phyloP scores from a whole-genome alignment of 1,284 basidiomycete species.

The Malassezia sympodialis region DNA sequence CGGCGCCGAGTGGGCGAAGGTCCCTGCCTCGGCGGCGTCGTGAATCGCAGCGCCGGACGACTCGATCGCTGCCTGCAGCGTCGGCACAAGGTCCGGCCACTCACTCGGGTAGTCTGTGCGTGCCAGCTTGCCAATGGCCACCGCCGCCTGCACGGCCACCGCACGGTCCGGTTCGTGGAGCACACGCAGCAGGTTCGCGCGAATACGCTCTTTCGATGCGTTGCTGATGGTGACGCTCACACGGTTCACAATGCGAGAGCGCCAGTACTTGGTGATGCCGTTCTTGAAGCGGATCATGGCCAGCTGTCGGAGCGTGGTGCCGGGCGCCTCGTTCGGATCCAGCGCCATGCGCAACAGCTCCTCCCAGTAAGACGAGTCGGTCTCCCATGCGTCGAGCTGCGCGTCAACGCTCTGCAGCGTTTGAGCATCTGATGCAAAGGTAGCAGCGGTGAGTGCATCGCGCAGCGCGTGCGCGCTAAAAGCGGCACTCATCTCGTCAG shows the following conservation, averaged over 20 bases:
- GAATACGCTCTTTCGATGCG: constrained; percentile 32
- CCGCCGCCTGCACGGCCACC: constrained; percentile 37
- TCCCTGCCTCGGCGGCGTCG: constrained; percentile 17
- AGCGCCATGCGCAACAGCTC: constrained; percentile 37
- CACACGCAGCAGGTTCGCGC: constrained; percentile 27
- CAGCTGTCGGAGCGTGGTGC: constrained; percentile 21
- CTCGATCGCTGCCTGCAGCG: constrained; percentile 31
- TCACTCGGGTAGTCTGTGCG: constrained; percentile 39
- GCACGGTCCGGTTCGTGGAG: constrained; percentile 36
- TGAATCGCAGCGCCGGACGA: background rate
- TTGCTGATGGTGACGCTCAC: constrained; percentile 30
- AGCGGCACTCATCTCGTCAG: background rate
- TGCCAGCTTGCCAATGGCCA: constrained; percentile 38
- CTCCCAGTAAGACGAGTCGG: constrained; percentile 29
- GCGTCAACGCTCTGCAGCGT: constrained; percentile 14
- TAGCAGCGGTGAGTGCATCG: constrained; percentile 1
- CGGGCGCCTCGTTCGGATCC: constrained; percentile 6
- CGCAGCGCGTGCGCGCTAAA: constrained; percentile 3
- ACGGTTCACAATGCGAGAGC: constrained; percentile 31
- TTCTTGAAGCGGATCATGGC: constrained; percentile 48
- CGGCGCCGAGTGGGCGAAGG: constrained; percentile 19
- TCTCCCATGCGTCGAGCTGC: constrained; percentile 35
- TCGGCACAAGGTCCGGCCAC: constrained; percentile 39
- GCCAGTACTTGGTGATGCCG: constrained; percentile 43
- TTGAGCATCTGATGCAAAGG: background rate